Conservation (phyloP, 2,329 filamentous ascomycete genomes). For the Dothideomycetidae sp. region DNA sequence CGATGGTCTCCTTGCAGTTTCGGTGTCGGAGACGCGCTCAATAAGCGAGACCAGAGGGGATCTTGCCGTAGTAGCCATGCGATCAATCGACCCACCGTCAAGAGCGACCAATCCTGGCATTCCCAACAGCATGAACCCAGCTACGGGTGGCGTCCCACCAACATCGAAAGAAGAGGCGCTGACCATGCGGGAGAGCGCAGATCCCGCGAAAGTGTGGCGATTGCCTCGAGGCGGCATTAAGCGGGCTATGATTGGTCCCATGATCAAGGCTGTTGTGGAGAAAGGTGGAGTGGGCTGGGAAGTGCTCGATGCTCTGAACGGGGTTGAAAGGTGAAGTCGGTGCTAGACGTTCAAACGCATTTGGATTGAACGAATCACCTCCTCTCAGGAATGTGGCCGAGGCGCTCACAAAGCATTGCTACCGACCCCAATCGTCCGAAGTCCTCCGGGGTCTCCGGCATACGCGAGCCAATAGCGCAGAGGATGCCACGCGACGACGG, state of each 20-base stretch:
- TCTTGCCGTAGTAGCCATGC: constrained; percentile 27
- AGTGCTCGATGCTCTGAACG: constrained; percentile 66
- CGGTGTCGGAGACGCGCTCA: constrained; percentile 40
- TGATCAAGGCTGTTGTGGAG: constrained; percentile 64
- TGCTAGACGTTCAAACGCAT: too few species aligned
- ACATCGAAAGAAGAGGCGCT: constrained; percentile 27
- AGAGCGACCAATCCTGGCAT: constrained; percentile 35
- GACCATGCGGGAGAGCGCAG: constrained; percentile 37
- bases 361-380: too few species aligned
- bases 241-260: constrained; percentile 53
- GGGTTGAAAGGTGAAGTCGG: constrained; percentile 43
- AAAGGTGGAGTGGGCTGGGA: constrained; percentile 73
- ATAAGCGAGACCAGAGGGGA: constrained; percentile 12
- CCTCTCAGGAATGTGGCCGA: background rate
- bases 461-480: constrained; percentile 61
- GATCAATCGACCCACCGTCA: constrained; percentile 36
- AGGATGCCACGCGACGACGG: constrained; percentile 63
- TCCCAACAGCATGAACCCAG: constrained; percentile 32
- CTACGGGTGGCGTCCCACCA: constrained; percentile 28
- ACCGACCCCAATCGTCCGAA: constrained; percentile 49
- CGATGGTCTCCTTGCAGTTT: constrained; percentile 75
- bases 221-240: constrained; percentile 73
- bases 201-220: constrained; percentile 55
- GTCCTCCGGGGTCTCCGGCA: constrained; percentile 47
- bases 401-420: constrained; percentile 6